Conservation (phyloP, 2,329 filamentous ascomycete species). For the Diaporthe citriasiana region DNA sequence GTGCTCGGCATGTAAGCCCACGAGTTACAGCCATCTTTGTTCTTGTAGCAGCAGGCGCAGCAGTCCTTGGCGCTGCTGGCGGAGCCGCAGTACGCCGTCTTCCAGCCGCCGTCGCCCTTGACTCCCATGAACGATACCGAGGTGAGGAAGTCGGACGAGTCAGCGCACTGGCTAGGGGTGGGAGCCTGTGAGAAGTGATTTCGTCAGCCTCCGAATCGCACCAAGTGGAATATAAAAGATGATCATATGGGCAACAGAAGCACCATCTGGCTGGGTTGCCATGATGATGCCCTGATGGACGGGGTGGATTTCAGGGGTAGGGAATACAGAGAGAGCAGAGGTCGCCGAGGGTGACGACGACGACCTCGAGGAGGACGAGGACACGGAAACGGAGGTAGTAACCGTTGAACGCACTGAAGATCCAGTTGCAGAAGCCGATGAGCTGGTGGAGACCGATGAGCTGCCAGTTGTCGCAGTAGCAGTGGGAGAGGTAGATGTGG, state of each 20-base stretch:
- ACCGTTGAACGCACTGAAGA: slow-evolving; percentile 30
- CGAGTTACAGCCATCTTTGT: slow-evolving; percentile 34
- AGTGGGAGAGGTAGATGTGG: neutral
- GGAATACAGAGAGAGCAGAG: neutral
- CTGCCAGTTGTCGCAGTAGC: neutral
- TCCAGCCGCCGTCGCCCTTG: slow-evolving; percentile 31
- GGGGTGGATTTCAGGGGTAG: neutral
- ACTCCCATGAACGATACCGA: slow-evolving; percentile 38
- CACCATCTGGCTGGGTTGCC: slow-evolving; percentile 10
- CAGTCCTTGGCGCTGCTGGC: slow-evolving; percentile 29
- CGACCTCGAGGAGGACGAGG: neutral
- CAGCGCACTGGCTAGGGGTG: slow-evolving; percentile 30
- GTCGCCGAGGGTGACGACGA: neutral
- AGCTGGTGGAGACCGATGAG: neutral
- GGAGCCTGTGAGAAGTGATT: neutral
- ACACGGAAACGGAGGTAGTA: neutral
- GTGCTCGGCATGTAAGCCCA: slow-evolving; percentile 35
- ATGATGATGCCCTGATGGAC: neutral
- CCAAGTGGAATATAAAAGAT: neutral
- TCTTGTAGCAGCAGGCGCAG: slow-evolving; percentile 37
- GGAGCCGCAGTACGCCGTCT: slow-evolving; percentile 20
- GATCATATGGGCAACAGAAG: neutral
- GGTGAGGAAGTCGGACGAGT: slow-evolving; percentile 33
- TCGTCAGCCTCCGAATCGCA: no score
- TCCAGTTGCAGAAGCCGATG: neutral